A percentile compares a stretch with the other conserved stretches of the same genome.
Conservation (phyloP, 768 basidiomycete species). For the Kwoniella heveanensis region DNA sequence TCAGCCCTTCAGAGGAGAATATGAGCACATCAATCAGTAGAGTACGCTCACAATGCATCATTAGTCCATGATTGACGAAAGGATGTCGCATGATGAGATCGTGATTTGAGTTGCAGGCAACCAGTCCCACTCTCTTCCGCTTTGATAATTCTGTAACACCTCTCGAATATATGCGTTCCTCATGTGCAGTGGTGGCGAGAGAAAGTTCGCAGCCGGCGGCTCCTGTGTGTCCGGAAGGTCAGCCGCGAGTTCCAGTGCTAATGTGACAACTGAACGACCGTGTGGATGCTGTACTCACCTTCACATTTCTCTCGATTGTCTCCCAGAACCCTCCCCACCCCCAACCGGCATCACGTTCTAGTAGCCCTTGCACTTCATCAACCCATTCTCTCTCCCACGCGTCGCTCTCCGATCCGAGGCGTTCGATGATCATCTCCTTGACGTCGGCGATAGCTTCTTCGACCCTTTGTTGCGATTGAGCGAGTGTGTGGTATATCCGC, state of each 20-base stretch:
- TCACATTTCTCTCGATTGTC: constrained; percentile 38
- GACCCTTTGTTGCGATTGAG: constrained; percentile 50
- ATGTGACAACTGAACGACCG: no score
- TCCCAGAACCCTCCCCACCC: constrained; percentile 50
- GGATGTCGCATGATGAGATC: no score
- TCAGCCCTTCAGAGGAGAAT: no score
- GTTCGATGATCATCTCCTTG: constrained; percentile 37
- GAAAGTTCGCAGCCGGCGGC: neutral
- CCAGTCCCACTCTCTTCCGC: neutral
- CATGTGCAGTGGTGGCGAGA: neutral
- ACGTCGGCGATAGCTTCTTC: constrained; percentile 50
- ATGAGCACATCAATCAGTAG: no score
- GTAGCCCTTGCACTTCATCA: constrained; percentile 48
- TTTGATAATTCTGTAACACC: neutral
- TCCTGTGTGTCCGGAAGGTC: no score
- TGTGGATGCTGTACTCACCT: constrained; percentile 20
- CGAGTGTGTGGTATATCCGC: constrained; percentile 53
- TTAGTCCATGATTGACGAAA: no score
- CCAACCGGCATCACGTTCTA: constrained; percentile 54
- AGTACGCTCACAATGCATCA: no score
- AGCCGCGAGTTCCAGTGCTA: no score
- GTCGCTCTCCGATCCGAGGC: constrained; percentile 26
- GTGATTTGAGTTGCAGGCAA: neutral
- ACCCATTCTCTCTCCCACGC: constrained; percentile 52
- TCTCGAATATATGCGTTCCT: neutral